Percentiles rank a stretch among this genome's conserved stretches.
Conservation (phyloP, 768 basidiomycete species). For the Holtermanniella nyarrowii region DNA sequence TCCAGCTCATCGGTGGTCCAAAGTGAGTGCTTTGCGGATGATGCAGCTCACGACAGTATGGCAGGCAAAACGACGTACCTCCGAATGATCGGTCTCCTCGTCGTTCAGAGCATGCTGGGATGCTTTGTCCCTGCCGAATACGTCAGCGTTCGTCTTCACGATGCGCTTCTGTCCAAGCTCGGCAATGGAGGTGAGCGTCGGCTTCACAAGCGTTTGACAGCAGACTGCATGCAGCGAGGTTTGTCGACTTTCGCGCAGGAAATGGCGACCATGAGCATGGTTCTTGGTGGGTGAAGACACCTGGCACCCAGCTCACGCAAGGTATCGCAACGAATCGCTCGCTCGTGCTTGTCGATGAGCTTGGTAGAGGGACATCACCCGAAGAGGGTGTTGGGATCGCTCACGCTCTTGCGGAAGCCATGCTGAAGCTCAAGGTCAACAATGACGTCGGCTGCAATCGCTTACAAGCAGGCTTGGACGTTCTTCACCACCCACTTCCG, state of each 20-base stretch:
- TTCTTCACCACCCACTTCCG: conserved; percentile 92
- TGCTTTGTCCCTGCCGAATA: conserved; percentile 91
- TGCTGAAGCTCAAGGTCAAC: conserved; percentile 58
- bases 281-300: conserved; percentile 50
- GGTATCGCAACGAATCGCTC: conserved; percentile 56
- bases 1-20: conserved; percentile 86
- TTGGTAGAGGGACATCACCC: conserved; percentile 77
- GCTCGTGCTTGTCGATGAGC: conserved; percentile 79
- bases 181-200: conserved; percentile 59
- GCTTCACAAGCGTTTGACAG: not conserved
- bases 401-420: conserved; percentile 43
- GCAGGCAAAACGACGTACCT: conserved; percentile 93
- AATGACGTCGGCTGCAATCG: not conserved
- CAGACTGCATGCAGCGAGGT: conserved; percentile 74
- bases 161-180: conserved; percentile 70
- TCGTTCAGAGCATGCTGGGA: conserved; percentile 78
- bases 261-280: conserved; percentile 87
- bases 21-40: conserved; percentile 24
- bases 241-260: conserved; percentile 92
- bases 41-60: conserved; percentile 46
- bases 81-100: conserved; percentile 70
- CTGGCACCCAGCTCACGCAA: conserved; percentile 21
- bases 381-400: conserved; percentile 53
- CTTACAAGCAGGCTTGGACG: conserved; percentile 54
- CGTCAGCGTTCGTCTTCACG: conserved; percentile 81